phyloP scores from a whole-genome alignment of 805 yeast genomes.

The Scheffersomyces amazonensis region DNA sequence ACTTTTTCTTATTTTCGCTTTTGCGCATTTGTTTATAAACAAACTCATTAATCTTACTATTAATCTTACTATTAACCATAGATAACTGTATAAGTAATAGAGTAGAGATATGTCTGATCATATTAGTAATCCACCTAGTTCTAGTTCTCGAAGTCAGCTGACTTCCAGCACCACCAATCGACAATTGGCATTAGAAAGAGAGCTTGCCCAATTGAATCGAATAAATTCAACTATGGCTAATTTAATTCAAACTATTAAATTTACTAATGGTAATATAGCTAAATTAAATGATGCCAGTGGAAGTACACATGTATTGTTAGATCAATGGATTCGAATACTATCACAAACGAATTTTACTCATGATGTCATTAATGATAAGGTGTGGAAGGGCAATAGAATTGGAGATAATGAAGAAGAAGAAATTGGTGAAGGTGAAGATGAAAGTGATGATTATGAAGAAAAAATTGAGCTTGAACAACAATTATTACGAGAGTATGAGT shows the following conservation, averaged over 20 bases:
- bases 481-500: conserved; percentile 20
- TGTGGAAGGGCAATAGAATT: conserved; percentile 32
- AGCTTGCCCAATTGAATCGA: conserved; percentile 27
- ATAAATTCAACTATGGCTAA: conserved; percentile 31
- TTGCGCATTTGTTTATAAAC: too few species aligned
- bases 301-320: conserved; percentile 48
- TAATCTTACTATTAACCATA: too few species aligned
- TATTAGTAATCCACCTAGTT: neutral
- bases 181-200: conserved; percentile 21
- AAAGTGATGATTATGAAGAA: conserved; percentile 13
- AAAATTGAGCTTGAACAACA: conserved; percentile 17
- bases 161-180: neutral
- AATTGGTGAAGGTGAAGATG: conserved; percentile 17
- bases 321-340: conserved; percentile 59
- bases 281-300: conserved; percentile 40
- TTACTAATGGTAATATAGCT: conserved; percentile 24
- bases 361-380: conserved; percentile 41
- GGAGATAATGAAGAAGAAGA: conserved; percentile 11
- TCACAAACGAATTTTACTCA: conserved; percentile 60
- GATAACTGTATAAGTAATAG: too few species aligned
- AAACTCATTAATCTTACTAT: too few species aligned
- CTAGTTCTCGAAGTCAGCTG: neutral
- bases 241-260: conserved; percentile 10
- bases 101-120: conserved; percentile 1
- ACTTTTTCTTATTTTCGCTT: too few species aligned